phyloP scores from a whole-genome alignment of 257 asterid genomes.

The Solanum boliviense region DNA sequence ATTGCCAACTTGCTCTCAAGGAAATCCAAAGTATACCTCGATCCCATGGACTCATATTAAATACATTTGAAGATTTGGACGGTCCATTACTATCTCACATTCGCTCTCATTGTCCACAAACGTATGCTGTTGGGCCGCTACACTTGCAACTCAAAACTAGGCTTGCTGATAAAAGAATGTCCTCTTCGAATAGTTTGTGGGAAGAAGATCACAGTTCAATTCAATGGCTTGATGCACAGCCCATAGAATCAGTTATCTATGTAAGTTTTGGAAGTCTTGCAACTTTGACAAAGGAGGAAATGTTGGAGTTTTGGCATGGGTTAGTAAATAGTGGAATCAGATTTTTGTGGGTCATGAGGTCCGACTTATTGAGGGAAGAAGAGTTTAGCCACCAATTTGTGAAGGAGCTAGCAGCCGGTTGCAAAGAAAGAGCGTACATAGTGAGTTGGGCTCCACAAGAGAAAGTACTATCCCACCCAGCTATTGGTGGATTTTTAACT shows the following conservation, averaged over 20 bases:
- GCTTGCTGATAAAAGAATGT: not conserved
- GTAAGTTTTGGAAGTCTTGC: slow-evolving; percentile 27
- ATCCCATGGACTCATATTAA: slow-evolving; percentile 15
- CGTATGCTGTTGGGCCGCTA: slow-evolving; percentile 20
- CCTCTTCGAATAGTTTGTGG: not conserved
- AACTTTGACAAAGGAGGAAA: slow-evolving; percentile 1
- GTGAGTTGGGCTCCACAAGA: slow-evolving; percentile 25
- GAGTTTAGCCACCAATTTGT: not conserved
- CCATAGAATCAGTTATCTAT: slow-evolving; percentile 14
- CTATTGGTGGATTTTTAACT: slow-evolving; percentile 21
- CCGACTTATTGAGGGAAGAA: not conserved
- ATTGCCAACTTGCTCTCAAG: not conserved
- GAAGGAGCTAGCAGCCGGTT: not conserved
- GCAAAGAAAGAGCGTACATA: slow-evolving; percentile 1
- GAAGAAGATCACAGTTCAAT: slow-evolving; percentile 18
- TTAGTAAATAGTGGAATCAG: slow-evolving; percentile 13
- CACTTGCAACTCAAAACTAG: slow-evolving; percentile 12
- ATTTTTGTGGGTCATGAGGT: slow-evolving; percentile 21
- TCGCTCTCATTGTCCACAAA: slow-evolving; percentile 10
- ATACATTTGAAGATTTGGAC: slow-evolving; percentile 27
- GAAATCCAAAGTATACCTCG: slow-evolving; percentile 7
- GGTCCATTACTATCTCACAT: slow-evolving; percentile 7
- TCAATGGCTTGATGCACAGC: slow-evolving; percentile 21
- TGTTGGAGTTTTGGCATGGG: slow-evolving; percentile 20
- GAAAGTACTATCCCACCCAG: slow-evolving; percentile 8